Percentiles rank a stretch among this genome's conserved stretches.
Evolutionary conservation across 257 asterid genomes (phyloP).

Genomic region (Pogostemon cablin): DNA sequence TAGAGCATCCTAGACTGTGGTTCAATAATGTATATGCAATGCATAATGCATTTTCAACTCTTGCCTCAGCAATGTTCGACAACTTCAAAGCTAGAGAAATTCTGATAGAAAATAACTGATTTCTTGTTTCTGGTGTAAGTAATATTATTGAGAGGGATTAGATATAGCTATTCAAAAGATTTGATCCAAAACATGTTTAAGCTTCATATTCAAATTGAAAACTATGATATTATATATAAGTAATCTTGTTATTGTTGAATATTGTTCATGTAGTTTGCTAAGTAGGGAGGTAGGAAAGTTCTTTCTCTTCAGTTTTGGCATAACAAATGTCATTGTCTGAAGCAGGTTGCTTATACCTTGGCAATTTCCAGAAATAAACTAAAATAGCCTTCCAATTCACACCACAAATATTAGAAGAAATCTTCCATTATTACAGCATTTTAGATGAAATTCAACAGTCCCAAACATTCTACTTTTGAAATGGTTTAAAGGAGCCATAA

Average conservation of each 20-base stretch:
- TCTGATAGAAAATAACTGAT: neutral
- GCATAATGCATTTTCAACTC: neutral
- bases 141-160: neutral
- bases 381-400: neutral
- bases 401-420: neutral
- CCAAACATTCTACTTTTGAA: neutral
- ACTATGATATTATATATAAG: no score
- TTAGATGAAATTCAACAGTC: neutral
- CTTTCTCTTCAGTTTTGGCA: neutral
- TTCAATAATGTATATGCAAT: neutral
- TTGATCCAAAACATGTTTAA: constrained; percentile 10
- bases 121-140: neutral
- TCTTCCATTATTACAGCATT: neutral
- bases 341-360: constrained; percentile 5
- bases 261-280: neutral
- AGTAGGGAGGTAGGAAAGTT: neutral
- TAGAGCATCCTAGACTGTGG: neutral
- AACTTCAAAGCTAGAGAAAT: neutral
- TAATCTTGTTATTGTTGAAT: neutral
- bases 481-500: neutral
- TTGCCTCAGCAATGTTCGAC: neutral
- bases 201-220: neutral
- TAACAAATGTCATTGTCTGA: neutral
- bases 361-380: neutral
- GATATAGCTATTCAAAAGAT: constrained; percentile 8